A percentile compares a stretch with the other conserved stretches of the same genome.
phyloP scores from a whole-genome alignment of 371 early-diverging fungal genomes.

The Saksenaea vasiformis region DNA sequence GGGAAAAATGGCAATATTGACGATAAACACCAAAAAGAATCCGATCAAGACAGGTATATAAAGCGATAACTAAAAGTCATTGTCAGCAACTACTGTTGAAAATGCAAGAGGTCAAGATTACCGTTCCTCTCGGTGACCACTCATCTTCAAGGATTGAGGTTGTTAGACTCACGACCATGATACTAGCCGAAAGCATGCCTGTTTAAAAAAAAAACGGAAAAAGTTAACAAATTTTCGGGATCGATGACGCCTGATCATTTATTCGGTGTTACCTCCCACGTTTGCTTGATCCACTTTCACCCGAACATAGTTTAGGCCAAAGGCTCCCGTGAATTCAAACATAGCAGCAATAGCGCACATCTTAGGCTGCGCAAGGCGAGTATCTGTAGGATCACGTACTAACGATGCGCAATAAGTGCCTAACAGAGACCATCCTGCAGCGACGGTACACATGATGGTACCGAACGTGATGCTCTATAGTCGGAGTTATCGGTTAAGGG shows the following conservation, averaged over 20 bases:
- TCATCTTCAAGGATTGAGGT: constrained; percentile 27
- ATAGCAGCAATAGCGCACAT: constrained; percentile 27
- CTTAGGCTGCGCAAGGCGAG: constrained; percentile 28
- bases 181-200: constrained; percentile 48
- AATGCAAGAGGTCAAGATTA: constrained; percentile 13
- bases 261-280: constrained; percentile 34
- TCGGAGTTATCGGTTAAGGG: constrained; percentile 4
- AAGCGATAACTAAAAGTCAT: constrained; percentile 12
- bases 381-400: constrained; percentile 25
- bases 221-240: background rate
- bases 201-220: background rate
- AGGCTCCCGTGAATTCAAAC: constrained; percentile 40
- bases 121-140: constrained; percentile 29
- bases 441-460: constrained; percentile 39
- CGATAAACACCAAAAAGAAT: constrained; percentile 28
- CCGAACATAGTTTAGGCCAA: constrained; percentile 38
- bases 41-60: constrained; percentile 34
- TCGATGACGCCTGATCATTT: background rate
- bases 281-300: constrained; percentile 47
- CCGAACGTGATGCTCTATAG: constrained; percentile 35
- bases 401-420: constrained; percentile 38
- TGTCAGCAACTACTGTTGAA: too few relatives aligned
- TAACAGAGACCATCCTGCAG: constrained; percentile 41
- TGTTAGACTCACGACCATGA: constrained; percentile 42
- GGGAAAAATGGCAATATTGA: constrained; percentile 34